phyloP scores from a whole-genome alignment of 176 grass and related monocot species.

The Themeda triandra region DNA sequence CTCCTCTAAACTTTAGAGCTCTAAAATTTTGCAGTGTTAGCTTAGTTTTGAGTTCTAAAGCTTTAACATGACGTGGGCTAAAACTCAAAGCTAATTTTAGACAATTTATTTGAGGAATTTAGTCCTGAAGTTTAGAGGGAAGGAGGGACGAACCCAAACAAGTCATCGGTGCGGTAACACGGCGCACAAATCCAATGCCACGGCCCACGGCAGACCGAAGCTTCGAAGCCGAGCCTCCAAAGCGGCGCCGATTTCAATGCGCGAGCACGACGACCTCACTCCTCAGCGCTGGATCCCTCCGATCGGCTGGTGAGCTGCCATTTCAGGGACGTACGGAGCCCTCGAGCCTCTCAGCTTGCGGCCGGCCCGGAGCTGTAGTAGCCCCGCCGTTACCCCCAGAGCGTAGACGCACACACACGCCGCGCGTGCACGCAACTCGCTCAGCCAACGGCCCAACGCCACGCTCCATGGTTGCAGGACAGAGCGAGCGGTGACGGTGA shows the following conservation, averaged over 20 bases:
- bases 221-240: background rate
- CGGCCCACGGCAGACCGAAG: background rate
- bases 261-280: no score
- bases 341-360: background rate
- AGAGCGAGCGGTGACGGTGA: background rate
- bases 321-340: background rate
- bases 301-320: background rate
- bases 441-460: background rate
- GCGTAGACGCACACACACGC: background rate
- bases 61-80: no score
- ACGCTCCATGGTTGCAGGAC: background rate
- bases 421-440: background rate
- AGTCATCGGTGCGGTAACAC: no score
- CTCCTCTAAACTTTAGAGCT: no score
- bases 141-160: no score
- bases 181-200: background rate
- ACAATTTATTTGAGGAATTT: no score
- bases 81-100: no score
- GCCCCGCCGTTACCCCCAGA: no score
- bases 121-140: no score
- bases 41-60: no score
- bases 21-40: no score
- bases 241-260: background rate
- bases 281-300: background rate
- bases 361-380: background rate